Evolutionary conservation across 2,329 filamentous ascomycete species (phyloP).

Genomic region (Claviceps fusiformis): DNA sequence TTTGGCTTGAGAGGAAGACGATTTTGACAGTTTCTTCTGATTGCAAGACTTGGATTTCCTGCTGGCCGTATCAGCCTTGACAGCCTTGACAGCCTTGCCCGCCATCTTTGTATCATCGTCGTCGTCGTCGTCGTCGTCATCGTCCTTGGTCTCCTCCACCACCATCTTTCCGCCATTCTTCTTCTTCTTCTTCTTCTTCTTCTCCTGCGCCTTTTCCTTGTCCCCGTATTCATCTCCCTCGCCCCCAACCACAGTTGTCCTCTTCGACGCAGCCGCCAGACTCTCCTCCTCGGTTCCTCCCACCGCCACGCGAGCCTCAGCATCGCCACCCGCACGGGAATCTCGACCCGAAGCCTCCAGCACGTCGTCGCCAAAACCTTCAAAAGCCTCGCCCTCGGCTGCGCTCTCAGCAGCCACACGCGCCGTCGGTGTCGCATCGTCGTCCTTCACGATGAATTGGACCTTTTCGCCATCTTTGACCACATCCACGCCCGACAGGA

Average conservation of each 20-base stretch:
- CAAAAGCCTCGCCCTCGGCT: constrained; percentile 43
- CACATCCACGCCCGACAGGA: constrained; percentile 85
- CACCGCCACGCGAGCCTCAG: constrained; percentile 18
- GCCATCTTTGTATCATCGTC: constrained; percentile 13
- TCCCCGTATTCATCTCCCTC: background rate
- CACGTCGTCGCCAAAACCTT: constrained; percentile 45
- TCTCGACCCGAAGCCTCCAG: constrained; percentile 19
- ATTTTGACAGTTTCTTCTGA: constrained; percentile 20
- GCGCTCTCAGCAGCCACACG: constrained; percentile 8
- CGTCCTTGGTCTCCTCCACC: constrained; percentile 2
- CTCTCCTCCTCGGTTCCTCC: constrained; percentile 7
- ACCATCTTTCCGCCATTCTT: constrained; percentile 4
- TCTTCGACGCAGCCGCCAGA: background rate
- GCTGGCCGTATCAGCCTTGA: background rate
- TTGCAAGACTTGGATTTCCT: constrained; percentile 15
- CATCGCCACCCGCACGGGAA: constrained; percentile 18
- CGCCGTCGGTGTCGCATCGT: constrained; percentile 9
- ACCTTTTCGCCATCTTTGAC: constrained; percentile 48
- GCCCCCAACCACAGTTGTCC: background rate
- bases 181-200: background rate
- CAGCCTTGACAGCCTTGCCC: background rate
- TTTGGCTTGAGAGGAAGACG: constrained; percentile 22
- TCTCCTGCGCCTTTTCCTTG: background rate
- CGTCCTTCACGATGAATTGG: constrained; percentile 35
- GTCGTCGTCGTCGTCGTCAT: background rate